Evolutionary conservation across 768 basidiomycete species (phyloP), one percentile per base, ranked within the genome.

Genomic region (Lenzites betulinus): DNA sequence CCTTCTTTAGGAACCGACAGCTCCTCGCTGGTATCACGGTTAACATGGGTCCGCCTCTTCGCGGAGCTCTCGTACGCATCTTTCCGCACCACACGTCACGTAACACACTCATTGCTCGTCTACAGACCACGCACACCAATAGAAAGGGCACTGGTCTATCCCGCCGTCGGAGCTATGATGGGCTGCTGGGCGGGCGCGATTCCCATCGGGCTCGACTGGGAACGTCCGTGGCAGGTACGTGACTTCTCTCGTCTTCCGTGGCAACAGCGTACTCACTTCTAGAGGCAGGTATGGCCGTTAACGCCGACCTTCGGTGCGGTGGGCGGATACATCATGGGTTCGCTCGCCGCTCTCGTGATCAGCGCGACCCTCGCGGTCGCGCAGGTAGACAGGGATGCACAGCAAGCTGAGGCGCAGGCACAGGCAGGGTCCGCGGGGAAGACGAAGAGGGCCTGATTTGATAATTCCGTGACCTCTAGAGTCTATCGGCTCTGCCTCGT

Each of bases 161-260:
- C 96, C 16, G 82, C 83, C 12, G 68, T 88, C 25, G 92, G 92
- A 41, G 77, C 90, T 0, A 64, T 90, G 43, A 28, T 87, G 20
- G 96, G 95, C 6, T 79, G 83, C 44, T 97, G 94, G 95, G 36
- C 82, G 15, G 95, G 94, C 16, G 85, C 83, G 11, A 78, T 95
- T 47, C 92, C 93, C 2, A 88, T 95, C 47, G 90, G 93, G 0
- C 84, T 98, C 18, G 96, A 98, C 74, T 98, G 96, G 96, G 95
- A 95, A 69, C 83, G 93, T 38, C 93, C 95, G 7, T 98, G 95
- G 95, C 96, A 98, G 89, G 94, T 92, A 54, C 58, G 84, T 23
- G 54, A 18, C 33, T 12, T 11, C 48, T 28, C 25, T n/a, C 42
- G 35, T 41, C 26, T 42, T 49, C 25, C 41, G 62, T n/a, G 60